Evolutionary conservation across 75 land plant genomes (phyloP), one percentile per base, ranked within the genome.

Genomic region (Gnetum montanum): DNA sequence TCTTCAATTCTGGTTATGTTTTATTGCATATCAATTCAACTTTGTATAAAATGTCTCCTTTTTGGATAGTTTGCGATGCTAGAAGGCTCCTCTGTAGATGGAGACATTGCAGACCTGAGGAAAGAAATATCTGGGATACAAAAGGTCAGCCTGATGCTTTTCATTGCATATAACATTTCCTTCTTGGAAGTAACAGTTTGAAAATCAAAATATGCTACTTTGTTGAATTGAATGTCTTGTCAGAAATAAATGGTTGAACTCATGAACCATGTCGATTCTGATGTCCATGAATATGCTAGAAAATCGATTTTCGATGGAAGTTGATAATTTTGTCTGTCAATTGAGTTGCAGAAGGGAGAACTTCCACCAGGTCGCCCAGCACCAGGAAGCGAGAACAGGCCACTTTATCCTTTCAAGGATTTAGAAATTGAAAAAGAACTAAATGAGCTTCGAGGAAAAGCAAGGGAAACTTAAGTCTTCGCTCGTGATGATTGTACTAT

Each of bases 291-390:
- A n/a, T n/a, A n/a, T n/a, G n/a, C n/a, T n/a, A n/a, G n/a, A 8
- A 19, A 33, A 6, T 30, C 7, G 24, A 19, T 52, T 52, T 52
- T 10, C 22, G 16, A 18, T 20, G n/a, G n/a, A n/a, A n/a, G n/a
- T n/a, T n/a, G n/a, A n/a, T n/a, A n/a, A n/a, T n/a, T n/a, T n/a
- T n/a, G n/a, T n/a, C n/a, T n/a, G n/a, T n/a, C n/a, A n/a, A n/a
- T 8, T 33, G 33, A 19, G 25, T 52, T 50, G 28, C 75, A 88
- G 94, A 85, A 75, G 48, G 85, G 83, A 50, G 97, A 87, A 43
- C 83, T 91, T 57, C 97, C 97, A 27, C 63, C 92, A 25, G 97
- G 97, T 23, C 86, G 92, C 57, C n/a, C n/a, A n/a, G 43, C 96
- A 22, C 56, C 67, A 36, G 74, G 68, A 43, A 72, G 77, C 56